phyloP scores from a whole-genome alignment of 441 rosid genomes.

The Populus hybrid region DNA sequence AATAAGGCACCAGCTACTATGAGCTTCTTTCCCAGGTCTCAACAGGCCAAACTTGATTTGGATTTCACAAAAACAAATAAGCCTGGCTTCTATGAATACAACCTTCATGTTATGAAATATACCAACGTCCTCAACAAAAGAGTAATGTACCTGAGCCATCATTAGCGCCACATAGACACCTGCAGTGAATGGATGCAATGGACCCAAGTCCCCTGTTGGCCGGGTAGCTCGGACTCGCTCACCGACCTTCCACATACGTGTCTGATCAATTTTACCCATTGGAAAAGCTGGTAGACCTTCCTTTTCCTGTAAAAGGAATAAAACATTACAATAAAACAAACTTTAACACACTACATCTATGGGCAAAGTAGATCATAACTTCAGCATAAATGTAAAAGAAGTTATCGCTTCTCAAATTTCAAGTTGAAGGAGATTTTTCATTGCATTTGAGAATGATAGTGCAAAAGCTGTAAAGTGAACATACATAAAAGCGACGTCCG shows the following conservation, averaged over 20 bases:
- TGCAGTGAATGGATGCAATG: slow-evolving; percentile 73
- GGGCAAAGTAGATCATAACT: slow-evolving; percentile 18
- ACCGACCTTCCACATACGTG: slow-evolving; percentile 98
- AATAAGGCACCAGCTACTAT: not conserved
- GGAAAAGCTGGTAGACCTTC: slow-evolving; percentile 86
- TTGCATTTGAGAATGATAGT: not conserved
- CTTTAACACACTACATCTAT: slow-evolving; percentile 86
- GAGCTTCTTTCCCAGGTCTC: not conserved
- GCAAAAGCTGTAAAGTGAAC: slow-evolving; percentile 10
- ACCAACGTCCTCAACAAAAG: not conserved
- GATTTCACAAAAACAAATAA: not conserved
- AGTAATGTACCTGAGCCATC: slow-evolving; percentile 78
- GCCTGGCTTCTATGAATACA: not conserved
- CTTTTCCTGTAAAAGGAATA: slow-evolving; percentile 43
- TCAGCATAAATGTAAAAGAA: not conserved
- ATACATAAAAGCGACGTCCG: slow-evolving; percentile 89
- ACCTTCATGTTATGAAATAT: not conserved
- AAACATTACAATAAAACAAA: slow-evolving; percentile 25
- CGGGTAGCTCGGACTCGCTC: slow-evolving; percentile 64
- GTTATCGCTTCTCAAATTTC: not conserved
- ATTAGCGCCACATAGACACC: slow-evolving; percentile 83
- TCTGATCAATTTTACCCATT: slow-evolving; percentile 89
- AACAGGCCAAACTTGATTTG: not conserved
- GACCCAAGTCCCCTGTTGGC: slow-evolving; percentile 74
- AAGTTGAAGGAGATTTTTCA: not conserved